A percentile compares a stretch with the other conserved stretches of the same genome.
phyloP scores from a whole-genome alignment of 2,329 filamentous ascomycete genomes.

The Nigrospora osmanthi region DNA sequence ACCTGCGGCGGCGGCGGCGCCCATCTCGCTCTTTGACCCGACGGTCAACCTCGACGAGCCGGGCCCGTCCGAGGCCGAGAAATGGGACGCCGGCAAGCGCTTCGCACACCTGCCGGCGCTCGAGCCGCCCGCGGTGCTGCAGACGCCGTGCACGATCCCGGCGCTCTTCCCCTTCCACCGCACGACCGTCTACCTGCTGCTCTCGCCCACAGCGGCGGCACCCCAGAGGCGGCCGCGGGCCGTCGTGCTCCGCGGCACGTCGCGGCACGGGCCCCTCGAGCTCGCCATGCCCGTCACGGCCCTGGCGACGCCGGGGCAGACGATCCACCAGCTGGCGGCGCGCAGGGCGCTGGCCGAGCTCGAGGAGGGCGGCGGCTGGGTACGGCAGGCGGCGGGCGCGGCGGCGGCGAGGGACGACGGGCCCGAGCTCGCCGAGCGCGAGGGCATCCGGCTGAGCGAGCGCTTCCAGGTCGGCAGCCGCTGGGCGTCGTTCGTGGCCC shows the following conservation, averaged over 20 bases:
- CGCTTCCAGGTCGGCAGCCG: conserved; percentile 60
- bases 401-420: conserved; percentile 33
- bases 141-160: conserved; percentile 56
- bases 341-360: conserved; percentile 61
- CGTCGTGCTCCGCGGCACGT: conserved; percentile 51
- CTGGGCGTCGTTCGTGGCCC: conserved; percentile 67
- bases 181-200: conserved; percentile 56
- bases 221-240: conserved; percentile 38
- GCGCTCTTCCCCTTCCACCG: conserved; percentile 60
- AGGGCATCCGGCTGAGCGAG: conserved; percentile 58
- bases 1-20: conserved; percentile 20
- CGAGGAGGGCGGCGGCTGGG: conserved; percentile 63
- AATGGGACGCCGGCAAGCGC: conserved; percentile 17
- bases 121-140: conserved; percentile 47
- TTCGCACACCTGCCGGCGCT: conserved; percentile 46
- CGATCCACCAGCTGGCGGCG: conserved; percentile 63
- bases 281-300: conserved; percentile 56
- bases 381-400: conserved; percentile 43
- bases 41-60: conserved; percentile 31
- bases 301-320: conserved; percentile 36
- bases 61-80: conserved; percentile 4
- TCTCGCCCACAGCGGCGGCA: conserved; percentile 38
- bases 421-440: conserved; percentile 51
- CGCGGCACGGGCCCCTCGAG: conserved; percentile 47
- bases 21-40: conserved; percentile 54